Percentiles rank a stretch among this genome's conserved stretches.
These are phyloP conservation scores for Penicillium argentinense DNA, from an alignment of 495 filamentous ascomycete species.

Conservation along the genomic window DNA sequence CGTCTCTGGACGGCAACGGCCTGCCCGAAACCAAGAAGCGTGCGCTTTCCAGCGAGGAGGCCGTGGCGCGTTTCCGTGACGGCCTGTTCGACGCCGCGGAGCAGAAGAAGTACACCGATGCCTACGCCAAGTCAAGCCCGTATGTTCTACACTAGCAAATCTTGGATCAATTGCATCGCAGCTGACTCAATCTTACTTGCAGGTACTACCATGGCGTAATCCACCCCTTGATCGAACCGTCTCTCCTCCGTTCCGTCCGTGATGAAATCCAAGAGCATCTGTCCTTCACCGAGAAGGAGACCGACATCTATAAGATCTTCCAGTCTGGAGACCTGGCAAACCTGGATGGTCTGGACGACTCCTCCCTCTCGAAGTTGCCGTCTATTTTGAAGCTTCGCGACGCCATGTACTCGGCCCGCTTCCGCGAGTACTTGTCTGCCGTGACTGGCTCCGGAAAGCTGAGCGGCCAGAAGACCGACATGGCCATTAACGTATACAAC, in stretches of 20 bases:
- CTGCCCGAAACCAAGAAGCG: constrained; percentile 49
- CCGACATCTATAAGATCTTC: constrained; percentile 99
- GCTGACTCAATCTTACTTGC: constrained; percentile 10
- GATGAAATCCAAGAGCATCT: constrained; percentile 84
- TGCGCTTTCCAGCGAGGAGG: constrained; percentile 50
- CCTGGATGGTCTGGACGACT: constrained; percentile 85
- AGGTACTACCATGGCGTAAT: constrained; percentile 93
- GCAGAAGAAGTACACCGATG: constrained; percentile 63
- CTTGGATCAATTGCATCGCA: constrained; percentile 1
- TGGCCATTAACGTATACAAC: constrained; percentile 98
- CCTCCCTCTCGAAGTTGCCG: constrained; percentile 77
- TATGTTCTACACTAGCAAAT: constrained; percentile 30
- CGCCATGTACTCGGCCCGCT: constrained; percentile 85
- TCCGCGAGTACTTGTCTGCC: constrained; percentile 81
- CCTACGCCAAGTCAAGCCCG: constrained; percentile 73
- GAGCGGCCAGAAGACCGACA: constrained; percentile 94
- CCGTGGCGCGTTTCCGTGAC: constrained; percentile 61
- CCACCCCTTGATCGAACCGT: constrained; percentile 68
- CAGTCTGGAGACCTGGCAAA: constrained; percentile 98
- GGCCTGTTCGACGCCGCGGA: constrained; percentile 71
- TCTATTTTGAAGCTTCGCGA: constrained; percentile 85
- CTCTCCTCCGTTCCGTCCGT: constrained; percentile 82
- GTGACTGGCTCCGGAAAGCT: constrained; percentile 83
- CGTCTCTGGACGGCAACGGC: constrained; percentile 40
- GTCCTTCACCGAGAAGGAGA: constrained; percentile 96